A percentile compares a stretch with the other conserved stretches of the same genome.
These are phyloP conservation scores for Cucurbitaria berberidis DNA, from an alignment of 2,329 filamentous ascomycete genomes.

Conservation along the genomic window DNA sequence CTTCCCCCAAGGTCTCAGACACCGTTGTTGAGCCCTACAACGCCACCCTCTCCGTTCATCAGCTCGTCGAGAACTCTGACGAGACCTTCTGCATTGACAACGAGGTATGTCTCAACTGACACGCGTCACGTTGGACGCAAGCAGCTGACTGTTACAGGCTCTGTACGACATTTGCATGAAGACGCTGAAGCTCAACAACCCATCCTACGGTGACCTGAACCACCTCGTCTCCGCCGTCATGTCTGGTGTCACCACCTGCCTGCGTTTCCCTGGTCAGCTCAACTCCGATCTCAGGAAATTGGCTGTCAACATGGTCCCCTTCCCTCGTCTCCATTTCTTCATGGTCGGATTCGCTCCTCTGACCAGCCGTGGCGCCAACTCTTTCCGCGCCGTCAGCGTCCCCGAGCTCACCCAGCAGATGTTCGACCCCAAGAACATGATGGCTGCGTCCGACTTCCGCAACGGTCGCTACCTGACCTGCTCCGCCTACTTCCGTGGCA, in stretches of 20 bases:
- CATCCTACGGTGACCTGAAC: conserved; percentile 99
- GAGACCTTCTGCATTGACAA: conserved; percentile 99
- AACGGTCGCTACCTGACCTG: conserved; percentile 99
- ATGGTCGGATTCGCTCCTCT: conserved; percentile 99
- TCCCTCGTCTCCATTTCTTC: conserved; percentile 99
- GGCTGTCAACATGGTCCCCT: conserved; percentile 99
- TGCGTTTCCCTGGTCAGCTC: conserved; percentile 99
- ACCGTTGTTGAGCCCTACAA: conserved; percentile 99
- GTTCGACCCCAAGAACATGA: conserved; percentile 99
- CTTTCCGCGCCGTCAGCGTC: conserved; percentile 96
- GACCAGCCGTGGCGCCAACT: conserved; percentile 88
- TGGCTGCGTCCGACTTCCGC: conserved; percentile 99
- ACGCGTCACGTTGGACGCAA: conserved; percentile 1
- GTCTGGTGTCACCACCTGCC: conserved; percentile 97
- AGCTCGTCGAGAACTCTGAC: conserved; percentile 99
- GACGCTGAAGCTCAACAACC: conserved; percentile 97
- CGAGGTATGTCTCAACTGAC: conserved; percentile 64
- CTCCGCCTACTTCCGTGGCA: conserved; percentile 99
- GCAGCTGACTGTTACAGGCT: conserved; percentile 58
- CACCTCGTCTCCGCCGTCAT: conserved; percentile 99
- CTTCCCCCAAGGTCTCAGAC: conserved; percentile 99
- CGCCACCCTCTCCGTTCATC: conserved; percentile 97
- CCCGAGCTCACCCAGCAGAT: conserved; percentile 99
- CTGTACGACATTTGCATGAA: conserved; percentile 99
- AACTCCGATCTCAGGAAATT: conserved; percentile 99